Evolutionary conservation across 257 asterid genomes (phyloP).

Genomic region (Solanum phureja): DNA sequence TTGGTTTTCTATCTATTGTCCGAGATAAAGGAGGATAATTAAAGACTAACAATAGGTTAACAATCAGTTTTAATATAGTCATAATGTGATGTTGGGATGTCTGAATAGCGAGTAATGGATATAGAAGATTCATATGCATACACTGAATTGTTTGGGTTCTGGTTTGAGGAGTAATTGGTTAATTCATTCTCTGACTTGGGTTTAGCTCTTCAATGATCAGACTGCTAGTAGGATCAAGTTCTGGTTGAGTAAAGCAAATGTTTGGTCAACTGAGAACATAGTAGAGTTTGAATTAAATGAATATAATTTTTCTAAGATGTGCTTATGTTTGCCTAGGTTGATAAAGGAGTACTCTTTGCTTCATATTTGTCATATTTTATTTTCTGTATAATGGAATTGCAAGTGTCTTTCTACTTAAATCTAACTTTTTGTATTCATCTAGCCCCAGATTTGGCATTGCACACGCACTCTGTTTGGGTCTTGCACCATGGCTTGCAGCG

Average conservation of each 20-base stretch:
- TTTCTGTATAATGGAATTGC: neutral
- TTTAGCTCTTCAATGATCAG: neutral
- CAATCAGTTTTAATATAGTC: neutral
- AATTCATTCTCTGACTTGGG: neutral
- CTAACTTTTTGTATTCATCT: neutral
- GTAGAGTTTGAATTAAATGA: neutral
- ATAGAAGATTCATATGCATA: neutral
- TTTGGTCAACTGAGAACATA: neutral
- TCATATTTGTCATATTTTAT: neutral
- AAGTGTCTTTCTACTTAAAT: neutral
- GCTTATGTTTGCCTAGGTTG: neutral
- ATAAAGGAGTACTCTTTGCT: neutral
- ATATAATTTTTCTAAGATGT: neutral
- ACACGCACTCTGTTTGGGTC: conserved; percentile 89
- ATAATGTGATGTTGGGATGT: neutral
- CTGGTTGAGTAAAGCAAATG: neutral
- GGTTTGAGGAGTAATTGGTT: neutral
- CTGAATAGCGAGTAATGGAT: neutral
- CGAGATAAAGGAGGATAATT: neutral
- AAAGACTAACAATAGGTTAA: neutral
- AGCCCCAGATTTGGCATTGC: conserved; percentile 96
- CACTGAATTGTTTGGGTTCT: neutral
- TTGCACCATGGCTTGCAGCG: conserved; percentile 96
- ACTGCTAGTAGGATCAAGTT: neutral
- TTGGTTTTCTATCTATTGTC: neutral